These are phyloP conservation scores for Trichoderma atroviride DNA, from an alignment of 2,329 filamentous ascomycete species.

Conservation along the genomic window DNA sequence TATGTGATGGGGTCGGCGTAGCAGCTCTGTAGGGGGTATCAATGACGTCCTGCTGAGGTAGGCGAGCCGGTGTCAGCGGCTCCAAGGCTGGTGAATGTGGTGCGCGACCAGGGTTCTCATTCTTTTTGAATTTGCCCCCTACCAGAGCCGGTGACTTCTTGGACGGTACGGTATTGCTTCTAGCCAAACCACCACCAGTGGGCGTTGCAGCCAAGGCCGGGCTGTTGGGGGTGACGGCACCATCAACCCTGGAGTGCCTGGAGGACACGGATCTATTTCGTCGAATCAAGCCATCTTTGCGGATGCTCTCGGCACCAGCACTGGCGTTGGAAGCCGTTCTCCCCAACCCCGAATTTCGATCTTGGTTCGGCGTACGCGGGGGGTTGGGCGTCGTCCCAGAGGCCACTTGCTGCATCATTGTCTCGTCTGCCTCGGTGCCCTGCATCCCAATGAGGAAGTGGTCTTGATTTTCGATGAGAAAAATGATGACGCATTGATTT, in stretches of 20 bases:
- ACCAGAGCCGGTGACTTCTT: constrained; percentile 78
- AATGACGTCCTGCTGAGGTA: constrained; percentile 28
- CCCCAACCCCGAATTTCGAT: constrained; percentile 53
- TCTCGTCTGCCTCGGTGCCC: constrained; percentile 94
- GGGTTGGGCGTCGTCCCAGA: constrained; percentile 68
- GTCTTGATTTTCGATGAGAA: constrained; percentile 97
- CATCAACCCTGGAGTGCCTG: constrained; percentile 77
- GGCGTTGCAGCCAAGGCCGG: constrained; percentile 59
- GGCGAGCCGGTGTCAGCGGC: constrained; percentile 42
- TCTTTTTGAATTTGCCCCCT: constrained; percentile 64
- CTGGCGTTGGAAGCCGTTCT: constrained; percentile 86
- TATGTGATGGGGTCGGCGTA: constrained; percentile 38
- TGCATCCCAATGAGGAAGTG: constrained; percentile 99
- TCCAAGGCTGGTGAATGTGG: constrained; percentile 42
- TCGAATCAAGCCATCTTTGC: constrained; percentile 76
- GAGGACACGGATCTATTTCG: constrained; percentile 93
- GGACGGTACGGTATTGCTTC: constrained; percentile 91
- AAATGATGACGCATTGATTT: constrained; percentile 96
- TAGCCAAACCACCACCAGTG: constrained; percentile 57
- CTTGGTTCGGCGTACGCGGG: constrained; percentile 50
- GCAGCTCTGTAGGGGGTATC: constrained; percentile 29
- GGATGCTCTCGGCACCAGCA: constrained; percentile 82
- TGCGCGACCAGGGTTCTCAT: constrained; percentile 34
- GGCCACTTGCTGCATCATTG: constrained; percentile 64
- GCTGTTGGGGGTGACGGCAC: constrained; percentile 69